Percentiles rank a stretch among this genome's conserved stretches.
phyloP scores from a whole-genome alignment of 495 filamentous ascomycete genomes.

The Tuber umbilicatum region DNA sequence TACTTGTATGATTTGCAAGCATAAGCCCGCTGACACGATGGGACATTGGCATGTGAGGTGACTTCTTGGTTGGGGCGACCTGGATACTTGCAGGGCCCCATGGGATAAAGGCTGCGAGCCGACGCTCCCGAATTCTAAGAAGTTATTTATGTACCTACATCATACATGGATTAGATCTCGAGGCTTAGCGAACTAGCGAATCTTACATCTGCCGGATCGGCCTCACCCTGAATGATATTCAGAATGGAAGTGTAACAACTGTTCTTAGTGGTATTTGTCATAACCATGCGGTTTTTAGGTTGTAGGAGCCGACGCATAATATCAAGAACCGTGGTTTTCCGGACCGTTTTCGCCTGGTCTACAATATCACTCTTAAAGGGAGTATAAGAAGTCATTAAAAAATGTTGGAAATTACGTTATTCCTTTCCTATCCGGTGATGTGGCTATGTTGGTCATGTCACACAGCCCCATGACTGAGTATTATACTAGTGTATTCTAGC shows the following conservation, averaged over 20 bases:
- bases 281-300: constrained; percentile 98
- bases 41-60: constrained; percentile 82
- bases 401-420: too few relatives aligned
- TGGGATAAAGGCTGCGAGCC: constrained; percentile 91
- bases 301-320: constrained; percentile 94
- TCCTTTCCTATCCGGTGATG: too few relatives aligned
- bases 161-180: not conserved
- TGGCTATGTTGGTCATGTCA: too few relatives aligned
- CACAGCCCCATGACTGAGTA: too few relatives aligned
- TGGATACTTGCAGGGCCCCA: constrained; percentile 99
- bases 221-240: constrained; percentile 97
- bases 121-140: constrained; percentile 88
- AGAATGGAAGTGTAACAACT: constrained; percentile 98
- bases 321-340: constrained; percentile 94
- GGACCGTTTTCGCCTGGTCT: constrained; percentile 90
- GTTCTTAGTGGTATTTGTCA: constrained; percentile 87
- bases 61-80: constrained; percentile 92
- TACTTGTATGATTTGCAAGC: constrained; percentile 96
- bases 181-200: not conserved
- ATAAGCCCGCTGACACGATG: constrained; percentile 94
- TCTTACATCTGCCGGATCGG: constrained; percentile 83
- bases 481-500: too few relatives aligned
- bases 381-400: constrained; percentile 96
- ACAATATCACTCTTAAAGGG: constrained; percentile 94
- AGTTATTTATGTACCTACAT: constrained; percentile 81